Evolutionary conservation across 257 asterid species (phyloP), one percentile per base, ranked within the genome.

Genomic region (Thymus mandschuricus): DNA sequence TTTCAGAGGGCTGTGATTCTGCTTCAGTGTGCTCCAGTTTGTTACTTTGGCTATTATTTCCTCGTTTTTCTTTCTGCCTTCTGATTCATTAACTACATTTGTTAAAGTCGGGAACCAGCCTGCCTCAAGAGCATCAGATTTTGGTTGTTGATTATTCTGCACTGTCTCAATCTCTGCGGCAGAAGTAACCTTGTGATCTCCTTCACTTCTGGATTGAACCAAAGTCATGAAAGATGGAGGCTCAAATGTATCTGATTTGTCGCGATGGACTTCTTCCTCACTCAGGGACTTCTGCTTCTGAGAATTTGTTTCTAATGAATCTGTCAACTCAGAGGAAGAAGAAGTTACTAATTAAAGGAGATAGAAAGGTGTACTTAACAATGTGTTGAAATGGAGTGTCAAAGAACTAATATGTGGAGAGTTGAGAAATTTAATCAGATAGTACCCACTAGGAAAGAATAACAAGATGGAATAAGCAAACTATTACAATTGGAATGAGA

Each of bases 51-150:
- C 88, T 52, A 90, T 90, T 35, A 81, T 72, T 81, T 87, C 97
- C 84, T 92, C 96, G 1, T 90, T 92, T 75, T 90, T 90, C 90
- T 88, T 88, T 69, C 96, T 82, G 38, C 92, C 96, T 78, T 92
- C 88, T 9, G 97, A 92, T 55, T 92, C 95, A 45, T 84, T 87
- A 56, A 79, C 86, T 10, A 86, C 92, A 21, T 83, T 88, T 21
- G 96, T 82, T 48, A 89, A 58, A 64, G 92, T 85, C 49, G 95
- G 97, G 77, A 84, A 90, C 96, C 92, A 90, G 10, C 95, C 91
- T 4, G 91, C 89, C 40, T 83, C 81, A 15, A 76, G 70, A 68
- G 87, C 81, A 64, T 87, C 89, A 4, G 92, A 75, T 66, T 80
- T 83, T 2, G 73, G 79, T 68, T 73, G 84, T 66, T 83, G 90